Evolutionary conservation across 768 basidiomycete genomes (phyloP), one percentile per base, ranked within the genome.

Genomic region (Phlebiopsis gigantea): DNA sequence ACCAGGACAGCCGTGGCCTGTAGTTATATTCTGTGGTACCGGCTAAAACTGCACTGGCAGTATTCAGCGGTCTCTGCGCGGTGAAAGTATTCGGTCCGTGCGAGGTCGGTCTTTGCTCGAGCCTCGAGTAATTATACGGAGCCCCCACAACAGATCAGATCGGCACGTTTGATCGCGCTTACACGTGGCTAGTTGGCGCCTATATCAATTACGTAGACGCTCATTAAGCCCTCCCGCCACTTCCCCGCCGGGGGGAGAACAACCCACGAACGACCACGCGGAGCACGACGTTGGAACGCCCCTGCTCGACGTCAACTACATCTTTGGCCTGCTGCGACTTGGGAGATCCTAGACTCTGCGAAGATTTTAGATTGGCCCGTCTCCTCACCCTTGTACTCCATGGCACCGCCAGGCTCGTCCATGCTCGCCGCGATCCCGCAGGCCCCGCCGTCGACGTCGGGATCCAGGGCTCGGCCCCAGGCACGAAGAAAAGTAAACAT

Each of bases 401-500:
- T 57, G 56, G 47, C 56, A 45, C 57, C 57, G 28, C 50, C 50
- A 34, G 43, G 48, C 17, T 19, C 29, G 10, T 25, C 53, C 9
- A 22, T 44, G 31, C 34, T 26, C 21, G 22, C 47, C 17, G 17
- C 53, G 19, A 41, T 42, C 26, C n/a, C 46, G 5, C 24, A 46
- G 29, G n/a, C 39, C 17, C 44, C 41, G 19, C 46, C 53, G 17
- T 17, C 58, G 30, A 26, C 52, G 31, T 39, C 34, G 3, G 17
- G 34, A 39, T 17, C 50, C 26, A 49, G 58, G 24, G 22, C 53
- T 10, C 44, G 55, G 31, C 55, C 55, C 12, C 59, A 53, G 30
- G 54, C 30, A 2, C 53, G 55, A 15, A 69, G 72, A 67, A 66
- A 50, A 25, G 53, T 55, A 2, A 70, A 65, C 15, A 65, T 68